A percentile compares a stretch with the other conserved stretches of the same genome.
Conservation (phyloP, 2,329 filamentous ascomycete species). For the Neonectria sp. region DNA sequence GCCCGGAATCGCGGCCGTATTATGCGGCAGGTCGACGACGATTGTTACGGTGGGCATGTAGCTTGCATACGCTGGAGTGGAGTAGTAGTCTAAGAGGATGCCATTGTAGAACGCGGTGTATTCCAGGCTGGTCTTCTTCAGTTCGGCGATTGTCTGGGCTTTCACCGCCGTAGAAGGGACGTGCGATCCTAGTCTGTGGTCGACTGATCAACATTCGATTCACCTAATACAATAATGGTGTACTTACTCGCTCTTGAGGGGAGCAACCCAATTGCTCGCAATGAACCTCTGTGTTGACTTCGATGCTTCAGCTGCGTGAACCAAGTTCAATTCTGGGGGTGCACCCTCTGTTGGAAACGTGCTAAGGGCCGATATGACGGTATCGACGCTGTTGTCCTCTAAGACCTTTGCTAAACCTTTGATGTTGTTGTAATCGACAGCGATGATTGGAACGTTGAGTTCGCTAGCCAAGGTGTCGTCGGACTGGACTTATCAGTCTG, state of each 20-base stretch:
- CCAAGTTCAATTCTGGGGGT: constrained; percentile 5
- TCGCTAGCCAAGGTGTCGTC: not conserved
- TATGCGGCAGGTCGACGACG: constrained; percentile 6
- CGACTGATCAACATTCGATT: too few species aligned
- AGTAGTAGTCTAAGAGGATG: not conserved
- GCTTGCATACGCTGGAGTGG: not conserved
- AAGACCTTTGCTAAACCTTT: constrained; percentile 2
- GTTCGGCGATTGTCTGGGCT: not conserved
- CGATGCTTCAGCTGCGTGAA: constrained; percentile 12
- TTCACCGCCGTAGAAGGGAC: constrained; percentile 1
- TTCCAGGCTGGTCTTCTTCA: not conserved
- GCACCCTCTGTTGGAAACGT: not conserved
- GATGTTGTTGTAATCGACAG: constrained; percentile 8
- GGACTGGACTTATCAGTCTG: not conserved
- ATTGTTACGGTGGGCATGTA: constrained; percentile 2
- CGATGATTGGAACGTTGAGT: constrained; percentile 5
- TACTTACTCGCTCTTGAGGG: not conserved
- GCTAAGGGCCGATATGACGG: constrained; percentile 10
- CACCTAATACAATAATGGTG: not conserved
- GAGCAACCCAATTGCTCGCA: constrained; percentile 15
- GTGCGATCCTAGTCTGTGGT: too few species aligned
- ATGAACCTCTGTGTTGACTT: constrained; percentile 5
- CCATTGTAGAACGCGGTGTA: constrained; percentile 4
- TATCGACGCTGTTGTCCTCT: constrained; percentile 9
- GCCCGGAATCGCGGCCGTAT: constrained; percentile 14